Base-by-base conservation (phyloP, 139 green algal genomes). In the Raphidocelis subcapitata region DNA sequence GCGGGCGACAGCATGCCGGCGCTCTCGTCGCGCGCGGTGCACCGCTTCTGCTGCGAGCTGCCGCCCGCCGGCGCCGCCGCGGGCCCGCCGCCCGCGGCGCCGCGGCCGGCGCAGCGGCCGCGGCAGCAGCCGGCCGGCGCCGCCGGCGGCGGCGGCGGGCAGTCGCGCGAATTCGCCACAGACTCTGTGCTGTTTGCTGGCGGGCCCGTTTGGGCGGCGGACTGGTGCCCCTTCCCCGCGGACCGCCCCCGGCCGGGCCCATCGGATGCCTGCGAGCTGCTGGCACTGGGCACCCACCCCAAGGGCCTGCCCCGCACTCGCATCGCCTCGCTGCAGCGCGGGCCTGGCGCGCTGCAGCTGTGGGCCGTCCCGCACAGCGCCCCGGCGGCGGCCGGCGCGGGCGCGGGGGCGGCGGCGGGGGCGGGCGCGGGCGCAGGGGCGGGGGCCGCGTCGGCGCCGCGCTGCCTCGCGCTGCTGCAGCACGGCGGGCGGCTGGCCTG, bases 401-500 rank as follows among this genome's bases (percentile, higher is more conserved):
- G 33, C 59, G 49, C 31, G 32, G 65, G 29, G 36, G 23, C 16
- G 31, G 61, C 51, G 12, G 41, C 46, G 44, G 51, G 54, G 5
- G 28, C 69, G 46, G 68, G 29, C 56, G 54, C 31, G 64, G 57
- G 33, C 59, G 49, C 31, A 35, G 65, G 29, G 36, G 23, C 16
- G 31, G 61, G 36, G 12, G 41, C 46, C 35, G 51, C 69, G 46
- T 63, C 74, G 69, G 32, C 70, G 1, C 78, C 65, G 20, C 66
- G 73, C 16, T 70, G 64, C 62, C 47, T 83, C 21, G 69, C 69
- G 20, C 49, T 90, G 29, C 65, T 92, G 33, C 68, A 59, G 5
- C 86, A 92, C 44, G 73, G 85, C 33, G 86, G 87, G 15, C 63
- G 60, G 4, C n/a, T 89, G 15, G 63, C 78, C 29, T 92, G 84